Base-by-base conservation (phyloP, 2,329 filamentous ascomycete species). In the Teratosphaeria destructans region DNA sequence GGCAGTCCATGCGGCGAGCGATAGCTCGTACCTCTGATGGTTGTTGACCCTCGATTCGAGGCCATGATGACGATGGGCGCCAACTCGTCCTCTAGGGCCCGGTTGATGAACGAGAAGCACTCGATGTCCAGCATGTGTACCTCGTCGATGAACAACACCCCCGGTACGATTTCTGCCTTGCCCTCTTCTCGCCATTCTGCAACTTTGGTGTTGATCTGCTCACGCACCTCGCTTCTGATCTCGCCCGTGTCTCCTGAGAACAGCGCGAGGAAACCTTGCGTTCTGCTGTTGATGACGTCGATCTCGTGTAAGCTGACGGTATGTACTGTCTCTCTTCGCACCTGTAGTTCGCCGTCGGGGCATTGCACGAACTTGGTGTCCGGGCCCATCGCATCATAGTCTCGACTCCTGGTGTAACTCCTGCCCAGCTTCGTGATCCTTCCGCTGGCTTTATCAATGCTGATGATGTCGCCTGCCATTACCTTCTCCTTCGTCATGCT, bases 41-140 rank as follows among this genome's bases (percentile, higher is more conserved):
- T 87, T 43, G 94, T 89, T 74, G 91, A 85, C 64, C 94, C 94
- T 61, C 94, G 84, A 79, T 99, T 99, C 81, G 89, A 95, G 58
- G 94, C 94, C 94, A 99, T 99, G 76, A 99, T 99, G 74, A 99
- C 92, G 65, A 99, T 92, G 47, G 94, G 94, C 1, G 94, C 91
- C 35, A 99, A 82, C 69, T 97, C 91, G 62, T 92, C 90, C 76
- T 99, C 94, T 53, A 99, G 81, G 0, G 94, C 94, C 57, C 94
- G 89, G 79, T 99, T 99, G 81, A 99, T 88, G 79, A 95, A 99
- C 53, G 91, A 95, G 80, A 96, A 99, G 79, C 93, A 97, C 76
- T 99, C 94, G 65, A 97, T 96, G 74, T 99, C 94, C 60, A 99
- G 88, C 93, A 99, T 97, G 80, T 99, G 94, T 5, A 99, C 93